These are phyloP conservation scores for Beta corolliflora DNA, from an alignment of 179 eudicot genomes.

Conservation along the genomic window DNA sequence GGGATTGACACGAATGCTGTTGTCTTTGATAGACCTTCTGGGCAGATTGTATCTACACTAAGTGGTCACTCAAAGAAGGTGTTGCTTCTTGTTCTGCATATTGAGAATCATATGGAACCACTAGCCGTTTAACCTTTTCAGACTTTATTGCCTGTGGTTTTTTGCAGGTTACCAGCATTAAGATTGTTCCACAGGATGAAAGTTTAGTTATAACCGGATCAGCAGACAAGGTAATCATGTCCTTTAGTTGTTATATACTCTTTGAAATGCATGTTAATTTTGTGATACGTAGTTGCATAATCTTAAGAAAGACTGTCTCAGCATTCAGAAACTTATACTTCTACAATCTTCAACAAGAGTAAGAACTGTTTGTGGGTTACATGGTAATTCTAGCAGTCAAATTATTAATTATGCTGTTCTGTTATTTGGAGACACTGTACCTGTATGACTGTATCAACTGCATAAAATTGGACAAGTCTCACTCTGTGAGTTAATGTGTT, in stretches of 20 bases:
- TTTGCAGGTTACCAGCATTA: constrained; percentile 82
- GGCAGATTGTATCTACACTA: constrained; percentile 82
- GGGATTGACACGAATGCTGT: constrained; percentile 87
- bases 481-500: background rate
- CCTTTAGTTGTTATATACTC: background rate
- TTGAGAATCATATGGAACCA: background rate
- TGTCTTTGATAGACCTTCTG: constrained; percentile 78
- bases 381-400: background rate
- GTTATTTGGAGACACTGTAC: background rate
- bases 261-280: background rate
- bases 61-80: constrained; percentile 99
- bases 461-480: background rate
- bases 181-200: constrained; percentile 66
- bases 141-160: constrained; percentile 7
- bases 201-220: constrained; percentile 76
- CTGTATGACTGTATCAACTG: background rate
- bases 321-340: background rate
- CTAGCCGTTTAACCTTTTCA: background rate
- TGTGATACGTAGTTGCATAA: background rate
- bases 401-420: background rate
- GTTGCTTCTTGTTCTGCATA: background rate
- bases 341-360: background rate
- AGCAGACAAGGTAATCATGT: constrained; percentile 73
- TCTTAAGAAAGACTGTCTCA: too few species aligned
- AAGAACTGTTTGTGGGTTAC: background rate